Percentiles rank a stretch among this genome's conserved stretches.
Conservation (phyloP, 768 basidiomycete species). For the Leccinum barrowsii region DNA sequence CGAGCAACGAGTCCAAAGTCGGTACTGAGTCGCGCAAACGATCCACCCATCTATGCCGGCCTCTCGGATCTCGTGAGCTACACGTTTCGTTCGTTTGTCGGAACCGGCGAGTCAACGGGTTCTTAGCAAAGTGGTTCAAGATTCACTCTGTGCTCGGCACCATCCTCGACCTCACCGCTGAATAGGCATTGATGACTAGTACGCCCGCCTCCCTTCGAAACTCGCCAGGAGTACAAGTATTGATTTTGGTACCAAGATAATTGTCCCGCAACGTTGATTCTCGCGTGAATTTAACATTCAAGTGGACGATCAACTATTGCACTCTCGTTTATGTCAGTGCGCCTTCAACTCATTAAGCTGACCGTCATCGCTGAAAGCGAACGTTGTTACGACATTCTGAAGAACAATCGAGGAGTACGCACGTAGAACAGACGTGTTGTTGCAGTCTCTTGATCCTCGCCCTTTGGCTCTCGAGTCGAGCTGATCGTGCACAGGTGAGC, state of each 20-base stretch:
- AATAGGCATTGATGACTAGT: constrained; percentile 90
- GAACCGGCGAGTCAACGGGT: constrained; percentile 64
- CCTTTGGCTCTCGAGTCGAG: constrained; percentile 56
- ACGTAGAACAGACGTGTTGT: constrained; percentile 61
- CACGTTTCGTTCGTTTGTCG: neutral
- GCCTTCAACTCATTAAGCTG: constrained; percentile 53
- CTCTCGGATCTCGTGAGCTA: constrained; percentile 80
- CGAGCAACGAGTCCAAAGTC: constrained; percentile 6
- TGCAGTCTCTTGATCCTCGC: constrained; percentile 38
- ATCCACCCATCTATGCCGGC: constrained; percentile 69
- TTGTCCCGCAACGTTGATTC: constrained; percentile 77
- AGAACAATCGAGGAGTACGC: constrained; percentile 26
- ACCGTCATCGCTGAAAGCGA: constrained; percentile 38
- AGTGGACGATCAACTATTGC: constrained; percentile 62
- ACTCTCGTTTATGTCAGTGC: constrained; percentile 74
- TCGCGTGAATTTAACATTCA: constrained; percentile 87
- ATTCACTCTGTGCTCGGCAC: constrained; percentile 92
- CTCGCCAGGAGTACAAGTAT: constrained; percentile 65
- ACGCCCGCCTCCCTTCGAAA: constrained; percentile 57
- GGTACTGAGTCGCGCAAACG: constrained; percentile 18
- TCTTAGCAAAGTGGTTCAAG: constrained; percentile 78
- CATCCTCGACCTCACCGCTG: constrained; percentile 95
- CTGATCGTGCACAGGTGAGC: constrained; percentile 50
- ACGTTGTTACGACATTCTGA: neutral
- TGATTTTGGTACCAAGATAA: constrained; percentile 82